Conservation (phyloP, 2,329 filamentous ascomycete genomes). For the Monilinia polystroma region DNA sequence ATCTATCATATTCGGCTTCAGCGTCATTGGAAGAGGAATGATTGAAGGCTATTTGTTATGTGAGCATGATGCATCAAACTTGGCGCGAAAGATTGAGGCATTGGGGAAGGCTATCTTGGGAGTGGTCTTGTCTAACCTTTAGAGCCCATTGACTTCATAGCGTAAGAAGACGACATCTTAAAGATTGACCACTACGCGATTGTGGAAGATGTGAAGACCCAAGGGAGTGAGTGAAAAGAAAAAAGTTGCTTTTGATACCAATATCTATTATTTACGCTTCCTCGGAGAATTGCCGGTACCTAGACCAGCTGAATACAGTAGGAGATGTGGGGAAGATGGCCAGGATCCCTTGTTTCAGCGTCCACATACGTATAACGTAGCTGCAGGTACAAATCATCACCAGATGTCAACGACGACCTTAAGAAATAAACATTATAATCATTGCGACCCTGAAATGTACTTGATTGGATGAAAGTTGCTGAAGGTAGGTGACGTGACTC, state of each 20-base stretch:
- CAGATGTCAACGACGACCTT: not conserved
- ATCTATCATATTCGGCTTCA: conserved; percentile 88
- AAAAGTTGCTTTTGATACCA: not conserved
- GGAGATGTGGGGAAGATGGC: conserved; percentile 4
- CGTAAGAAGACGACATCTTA: conserved; percentile 51
- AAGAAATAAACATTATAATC: not conserved
- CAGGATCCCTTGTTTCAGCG: not conserved
- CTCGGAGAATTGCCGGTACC: conserved; percentile 9
- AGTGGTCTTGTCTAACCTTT: conserved; percentile 19
- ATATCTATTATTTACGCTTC: not conserved
- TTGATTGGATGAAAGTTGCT: not conserved
- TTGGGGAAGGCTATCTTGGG: not conserved
- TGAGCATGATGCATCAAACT: not conserved
- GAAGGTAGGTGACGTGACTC: not conserved
- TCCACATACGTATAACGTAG: not conserved
- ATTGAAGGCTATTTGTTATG: conserved; percentile 64
- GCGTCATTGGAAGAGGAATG: conserved; percentile 64
- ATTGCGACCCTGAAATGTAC: not conserved
- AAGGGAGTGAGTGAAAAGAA: not conserved
- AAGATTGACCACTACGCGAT: not conserved
- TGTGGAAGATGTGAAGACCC: not conserved
- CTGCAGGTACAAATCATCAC: conserved; percentile 5
- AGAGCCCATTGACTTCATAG: conserved; percentile 49
- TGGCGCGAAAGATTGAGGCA: not conserved
- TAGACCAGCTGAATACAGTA: conserved; percentile 17